A percentile compares a stretch with the other conserved stretches of the same genome.
phyloP scores from a whole-genome alignment of 257 asterid species.

The Misopates orontium region DNA sequence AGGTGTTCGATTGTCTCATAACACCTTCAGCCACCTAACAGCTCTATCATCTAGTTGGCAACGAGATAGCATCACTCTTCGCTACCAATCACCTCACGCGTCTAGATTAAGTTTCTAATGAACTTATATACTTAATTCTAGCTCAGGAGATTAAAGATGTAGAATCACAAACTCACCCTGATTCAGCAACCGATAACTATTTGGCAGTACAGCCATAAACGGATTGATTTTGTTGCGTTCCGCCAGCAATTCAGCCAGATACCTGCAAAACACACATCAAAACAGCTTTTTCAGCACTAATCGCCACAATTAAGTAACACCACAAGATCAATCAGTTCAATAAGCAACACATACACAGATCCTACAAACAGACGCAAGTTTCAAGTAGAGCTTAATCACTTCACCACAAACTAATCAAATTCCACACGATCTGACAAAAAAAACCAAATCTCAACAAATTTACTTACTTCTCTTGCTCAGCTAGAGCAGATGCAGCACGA shows the following conservation, averaged over 20 bases:
- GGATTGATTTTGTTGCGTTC: conserved; percentile 64
- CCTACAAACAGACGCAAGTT: background rate
- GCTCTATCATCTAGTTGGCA: too few relatives aligned
- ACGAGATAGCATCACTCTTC: too few relatives aligned
- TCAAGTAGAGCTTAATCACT: too few relatives aligned
- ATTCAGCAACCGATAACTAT: conserved; percentile 53
- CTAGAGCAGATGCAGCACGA: conserved; percentile 53
- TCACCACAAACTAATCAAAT: too few relatives aligned
- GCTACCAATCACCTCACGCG: too few relatives aligned
- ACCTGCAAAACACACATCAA: conserved; percentile 28
- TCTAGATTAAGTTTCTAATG: too few relatives aligned
- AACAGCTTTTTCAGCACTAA: conserved; percentile 9
- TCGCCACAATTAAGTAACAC: background rate
- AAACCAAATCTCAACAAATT: background rate
- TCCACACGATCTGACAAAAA: too few relatives aligned
- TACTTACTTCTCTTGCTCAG: conserved; percentile 67
- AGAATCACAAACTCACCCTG: conserved; percentile 53
- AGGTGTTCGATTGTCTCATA: too few relatives aligned
- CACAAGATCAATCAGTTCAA: conserved; percentile 2
- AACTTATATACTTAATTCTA: background rate
- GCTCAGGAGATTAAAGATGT: background rate
- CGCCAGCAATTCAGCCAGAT: conserved; percentile 49
- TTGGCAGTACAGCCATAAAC: conserved; percentile 61
- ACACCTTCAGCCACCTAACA: too few relatives aligned
- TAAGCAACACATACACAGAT: background rate